Evolutionary conservation across 257 asterid genomes (phyloP), one percentile per base, ranked within the genome.

Genomic region (Petunia axillaris): DNA sequence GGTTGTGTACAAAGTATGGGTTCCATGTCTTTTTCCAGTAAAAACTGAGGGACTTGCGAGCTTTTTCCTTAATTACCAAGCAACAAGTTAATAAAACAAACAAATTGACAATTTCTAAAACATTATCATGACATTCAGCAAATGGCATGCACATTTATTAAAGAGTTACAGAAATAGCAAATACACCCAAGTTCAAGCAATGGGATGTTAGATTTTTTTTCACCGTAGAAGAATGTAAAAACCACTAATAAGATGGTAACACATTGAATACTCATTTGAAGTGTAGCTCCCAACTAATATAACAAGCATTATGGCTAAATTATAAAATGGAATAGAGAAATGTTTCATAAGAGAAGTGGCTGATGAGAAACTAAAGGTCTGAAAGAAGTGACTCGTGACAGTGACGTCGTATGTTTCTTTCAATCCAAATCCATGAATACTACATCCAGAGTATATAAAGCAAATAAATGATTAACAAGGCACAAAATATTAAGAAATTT

Each of bases 1-100:
- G 98, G 98, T 50, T 95, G 99, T 13, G 99, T 95, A 84, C 99
- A 95, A 5, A 93, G 91, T 84, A 95, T 87, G 65, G 99, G 98
- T 66, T 88, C 94, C 88, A 95, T 85, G 80, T 89, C 90, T 82
- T 77, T 89, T 80, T 93, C 97, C 48, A 95, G 88, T 60, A 95
- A 86, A 88, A 93, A 95, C 82, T 95, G 99, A 38, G 99, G 99
- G 46, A 95, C 90, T 81, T 95, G 99, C 38, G 99, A 95, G 91
- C 99, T 95, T 87, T 95, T 95, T 8, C 98, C 98, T 95, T 75
- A 2, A 87, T 82, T 64, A 39, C 55, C 70, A 81, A 82, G 64
- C 68, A 77, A 73, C 67, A 4, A 82, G 81, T 77, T 75, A 77
- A 77, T 52, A 38, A 68, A 75, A 66, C 67, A 16, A 83, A 64